Base-by-base conservation (phyloP, 768 basidiomycete genomes). In the Russula virescens region DNA sequence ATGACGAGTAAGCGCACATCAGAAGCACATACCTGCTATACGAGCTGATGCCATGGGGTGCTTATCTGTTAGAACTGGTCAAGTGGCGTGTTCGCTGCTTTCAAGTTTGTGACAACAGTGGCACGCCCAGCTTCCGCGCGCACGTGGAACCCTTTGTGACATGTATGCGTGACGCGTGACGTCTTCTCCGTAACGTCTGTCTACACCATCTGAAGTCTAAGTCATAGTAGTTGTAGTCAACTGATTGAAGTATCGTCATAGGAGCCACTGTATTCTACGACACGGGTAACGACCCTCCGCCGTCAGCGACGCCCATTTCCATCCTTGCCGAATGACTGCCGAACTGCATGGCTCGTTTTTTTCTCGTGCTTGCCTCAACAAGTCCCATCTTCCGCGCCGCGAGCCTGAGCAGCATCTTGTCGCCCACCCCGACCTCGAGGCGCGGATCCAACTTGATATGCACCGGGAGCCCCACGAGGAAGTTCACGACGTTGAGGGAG, bases 261-360 rank as follows among this genome's bases (percentile, higher is more conserved):
- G 42, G 42, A 9, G 23, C n/a, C 23, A 38, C 6, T 0, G 6
- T 28, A 49, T 25, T 21, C 40, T 51, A 65, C 23, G 19, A 25
- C 23, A 53, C 53, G 2, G 50, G n/a, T 35, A 49, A 53, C 51
- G 53, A 31, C 46, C 88, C 89, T 42, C 80, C 79, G 61, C 68
- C 73, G 56, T 78, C 75, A 19, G 73, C 75, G 51, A 83, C 82
- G 3, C 83, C 86, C 19, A 70, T 72, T 62, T 87, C 85, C 91
- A 94, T 92, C 62, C 90, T 77, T 19, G 91, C 91, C 34, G 91
- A 89, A 73, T 86, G 85, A 69, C 83, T 90, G 19, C 96, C 96
- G 75, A 99, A 99, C 70, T 98, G 97, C 90, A 98, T 97, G 16
- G 97, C 97, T 62, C 90, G 74, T 76, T 99, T 99, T 72, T 89